Conservation (phyloP, 1,284 basidiomycete species). For the Pseudozyma hubeiensis region DNA sequence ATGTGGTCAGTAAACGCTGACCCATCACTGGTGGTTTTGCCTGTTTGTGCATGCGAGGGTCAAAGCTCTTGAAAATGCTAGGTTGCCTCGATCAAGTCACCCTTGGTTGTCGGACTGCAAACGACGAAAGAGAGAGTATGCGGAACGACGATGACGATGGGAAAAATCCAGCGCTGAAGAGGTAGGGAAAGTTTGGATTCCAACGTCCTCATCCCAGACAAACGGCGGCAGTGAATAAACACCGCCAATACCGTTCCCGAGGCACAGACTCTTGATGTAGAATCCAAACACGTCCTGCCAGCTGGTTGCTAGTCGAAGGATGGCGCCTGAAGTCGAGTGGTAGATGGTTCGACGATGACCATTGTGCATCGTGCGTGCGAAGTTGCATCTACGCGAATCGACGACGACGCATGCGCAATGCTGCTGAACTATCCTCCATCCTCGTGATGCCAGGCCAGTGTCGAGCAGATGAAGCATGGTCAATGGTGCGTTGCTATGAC, state of each 20-base stretch:
- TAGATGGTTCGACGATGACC: no score
- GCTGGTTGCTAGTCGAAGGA: constrained; percentile 6
- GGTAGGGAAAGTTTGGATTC: constrained; percentile 24
- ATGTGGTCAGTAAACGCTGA: constrained; percentile 37
- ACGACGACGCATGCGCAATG: no score
- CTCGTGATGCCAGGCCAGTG: no score
- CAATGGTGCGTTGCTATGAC: no score
- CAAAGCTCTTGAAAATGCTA: constrained; percentile 56
- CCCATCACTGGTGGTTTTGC: constrained; percentile 19
- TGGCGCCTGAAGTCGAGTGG: background rate
- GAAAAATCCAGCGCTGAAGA: constrained; percentile 23
- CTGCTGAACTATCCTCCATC: no score
- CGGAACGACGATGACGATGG: constrained; percentile 18
- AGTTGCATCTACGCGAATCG: no score
- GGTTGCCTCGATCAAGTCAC: constrained; percentile 59
- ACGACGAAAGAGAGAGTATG: constrained; percentile 21
- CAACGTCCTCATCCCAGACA: constrained; percentile 52
- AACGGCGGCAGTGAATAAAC: constrained; percentile 13
- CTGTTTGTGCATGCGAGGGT: constrained; percentile 53
- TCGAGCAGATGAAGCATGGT: no score
- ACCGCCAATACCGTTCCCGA: constrained; percentile 32
- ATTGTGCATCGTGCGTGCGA: no score
- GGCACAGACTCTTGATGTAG: constrained; percentile 54
- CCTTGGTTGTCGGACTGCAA: constrained; percentile 34
- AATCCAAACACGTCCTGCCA: constrained; percentile 35